Conservation (phyloP, 2,329 filamentous ascomycete species). For the Trichoderma koningiopsis region DNA sequence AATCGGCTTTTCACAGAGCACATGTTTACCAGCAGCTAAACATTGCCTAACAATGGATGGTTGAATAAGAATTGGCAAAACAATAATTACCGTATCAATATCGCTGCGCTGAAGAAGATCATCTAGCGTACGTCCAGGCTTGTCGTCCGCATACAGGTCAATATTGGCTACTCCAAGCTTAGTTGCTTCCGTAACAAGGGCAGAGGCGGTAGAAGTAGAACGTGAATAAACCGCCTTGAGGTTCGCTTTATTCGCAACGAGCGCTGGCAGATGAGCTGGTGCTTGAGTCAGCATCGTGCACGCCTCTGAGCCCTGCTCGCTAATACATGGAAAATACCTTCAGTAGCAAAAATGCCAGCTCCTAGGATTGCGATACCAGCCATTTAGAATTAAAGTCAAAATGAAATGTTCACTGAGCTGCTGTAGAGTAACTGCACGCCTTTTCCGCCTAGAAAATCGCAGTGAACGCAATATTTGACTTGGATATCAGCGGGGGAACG, state of each 20-base stretch:
- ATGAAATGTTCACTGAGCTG: neutral
- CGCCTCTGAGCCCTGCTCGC: neutral
- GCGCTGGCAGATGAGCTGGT: conserved; percentile 10
- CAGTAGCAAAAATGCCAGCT: conserved; percentile 22
- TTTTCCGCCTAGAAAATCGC: neutral
- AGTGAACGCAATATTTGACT: neutral
- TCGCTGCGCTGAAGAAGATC: conserved; percentile 18
- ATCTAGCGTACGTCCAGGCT: conserved; percentile 2
- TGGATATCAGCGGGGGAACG: neutral
- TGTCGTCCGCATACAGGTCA: conserved; percentile 25
- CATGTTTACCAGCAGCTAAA: conserved; percentile 18
- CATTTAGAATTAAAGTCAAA: neutral
- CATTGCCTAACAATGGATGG: conserved; percentile 15
- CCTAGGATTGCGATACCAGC: conserved; percentile 19
- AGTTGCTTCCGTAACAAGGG: conserved; percentile 7
- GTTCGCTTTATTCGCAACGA: conserved; percentile 11
- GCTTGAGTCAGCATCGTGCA: neutral
- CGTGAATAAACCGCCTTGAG: conserved; percentile 18
- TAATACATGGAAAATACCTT: neutral
- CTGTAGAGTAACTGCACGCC: neutral
- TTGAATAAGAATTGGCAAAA: conserved; percentile 21
- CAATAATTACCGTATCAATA: neutral
- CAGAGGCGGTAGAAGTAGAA: conserved; percentile 7
- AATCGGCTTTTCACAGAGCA: conserved; percentile 21
- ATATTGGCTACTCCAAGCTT: neutral